phyloP scores from a whole-genome alignment of 495 filamentous ascomycete species.

The Daldinia grandis region DNA sequence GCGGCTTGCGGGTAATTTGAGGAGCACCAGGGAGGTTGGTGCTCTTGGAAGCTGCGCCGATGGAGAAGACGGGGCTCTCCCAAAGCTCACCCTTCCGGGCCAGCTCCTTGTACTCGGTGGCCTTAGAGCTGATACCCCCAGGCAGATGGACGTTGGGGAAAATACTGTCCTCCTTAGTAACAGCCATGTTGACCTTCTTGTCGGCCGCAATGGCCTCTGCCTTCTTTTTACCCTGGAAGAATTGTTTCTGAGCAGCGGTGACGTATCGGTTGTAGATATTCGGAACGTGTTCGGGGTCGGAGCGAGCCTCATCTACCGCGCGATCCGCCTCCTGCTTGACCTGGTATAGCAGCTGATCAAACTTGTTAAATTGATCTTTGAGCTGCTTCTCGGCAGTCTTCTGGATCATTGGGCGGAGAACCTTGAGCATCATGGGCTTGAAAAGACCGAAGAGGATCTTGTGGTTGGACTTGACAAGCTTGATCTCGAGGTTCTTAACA shows the following conservation, averaged over 20 bases:
- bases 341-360: constrained; percentile 74
- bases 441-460: constrained; percentile 88
- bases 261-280: constrained; percentile 91
- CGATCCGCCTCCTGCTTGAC: constrained; percentile 85
- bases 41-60: constrained; percentile 80
- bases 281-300: constrained; percentile 77
- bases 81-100: constrained; percentile 89
- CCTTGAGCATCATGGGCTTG: constrained; percentile 86
- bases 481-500: constrained; percentile 86
- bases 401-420: constrained; percentile 82
- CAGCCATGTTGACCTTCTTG: constrained; percentile 85
- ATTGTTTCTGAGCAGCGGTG: constrained; percentile 74
- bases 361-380: constrained; percentile 74
- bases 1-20: constrained; percentile 71
- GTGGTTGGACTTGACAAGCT: constrained; percentile 91
- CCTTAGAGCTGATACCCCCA: constrained; percentile 91
- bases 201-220: constrained; percentile 66
- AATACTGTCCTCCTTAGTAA: constrained; percentile 89
- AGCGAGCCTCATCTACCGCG: constrained; percentile 69
- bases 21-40: constrained; percentile 71
- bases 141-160: constrained; percentile 89
- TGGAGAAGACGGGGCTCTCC: constrained; percentile 93
- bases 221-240: constrained; percentile 78
- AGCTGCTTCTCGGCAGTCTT: constrained; percentile 91
- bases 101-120: constrained; percentile 91